phyloP scores from a whole-genome alignment of 495 filamentous ascomycete species.

The Lepraria neglecta region DNA sequence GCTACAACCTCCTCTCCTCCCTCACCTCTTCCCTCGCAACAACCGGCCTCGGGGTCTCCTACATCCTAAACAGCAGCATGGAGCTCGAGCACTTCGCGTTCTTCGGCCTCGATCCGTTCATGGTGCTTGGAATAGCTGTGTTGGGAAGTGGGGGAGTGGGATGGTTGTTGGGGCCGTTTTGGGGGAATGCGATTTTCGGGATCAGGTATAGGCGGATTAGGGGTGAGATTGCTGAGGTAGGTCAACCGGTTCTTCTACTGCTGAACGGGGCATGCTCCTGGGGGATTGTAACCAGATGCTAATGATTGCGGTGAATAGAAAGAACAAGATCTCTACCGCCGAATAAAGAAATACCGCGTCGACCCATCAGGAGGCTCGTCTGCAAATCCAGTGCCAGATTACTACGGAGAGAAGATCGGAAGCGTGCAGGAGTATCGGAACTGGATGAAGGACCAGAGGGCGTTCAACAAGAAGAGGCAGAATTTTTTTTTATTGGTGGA shows the following conservation, averaged over 20 bases:
- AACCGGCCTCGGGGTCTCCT: slow-evolving; percentile 53
- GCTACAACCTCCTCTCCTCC: slow-evolving; percentile 71
- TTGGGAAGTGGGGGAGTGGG: slow-evolving; percentile 66
- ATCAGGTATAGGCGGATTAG: slow-evolving; percentile 57
- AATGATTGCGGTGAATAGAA: slow-evolving; percentile 48
- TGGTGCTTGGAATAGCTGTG: slow-evolving; percentile 72
- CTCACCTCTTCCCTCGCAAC: slow-evolving; percentile 54
- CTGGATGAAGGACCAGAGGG: slow-evolving; percentile 95
- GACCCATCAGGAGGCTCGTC: slow-evolving; percentile 68
- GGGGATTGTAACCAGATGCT: neutral
- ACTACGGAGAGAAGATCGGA: slow-evolving; percentile 85
- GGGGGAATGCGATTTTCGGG: slow-evolving; percentile 73
- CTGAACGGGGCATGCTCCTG: neutral
- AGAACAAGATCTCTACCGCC: slow-evolving; percentile 83
- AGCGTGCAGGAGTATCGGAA: slow-evolving; percentile 83
- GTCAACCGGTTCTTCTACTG: slow-evolving; percentile 29
- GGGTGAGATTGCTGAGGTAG: slow-evolving; percentile 58
- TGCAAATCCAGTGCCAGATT: slow-evolving; percentile 66
- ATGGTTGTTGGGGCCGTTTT: slow-evolving; percentile 77
- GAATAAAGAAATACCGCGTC: slow-evolving; percentile 83
- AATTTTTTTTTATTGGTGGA: slow-evolving; percentile 44
- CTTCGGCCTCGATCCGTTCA: slow-evolving; percentile 75
- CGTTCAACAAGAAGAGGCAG: slow-evolving; percentile 88
- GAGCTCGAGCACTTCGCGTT: slow-evolving; percentile 62
- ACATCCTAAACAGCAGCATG: slow-evolving; percentile 58